Evolutionary conservation across 176 grass and related monocot genomes (phyloP).

Genomic region (Calamus simplicifolius): DNA sequence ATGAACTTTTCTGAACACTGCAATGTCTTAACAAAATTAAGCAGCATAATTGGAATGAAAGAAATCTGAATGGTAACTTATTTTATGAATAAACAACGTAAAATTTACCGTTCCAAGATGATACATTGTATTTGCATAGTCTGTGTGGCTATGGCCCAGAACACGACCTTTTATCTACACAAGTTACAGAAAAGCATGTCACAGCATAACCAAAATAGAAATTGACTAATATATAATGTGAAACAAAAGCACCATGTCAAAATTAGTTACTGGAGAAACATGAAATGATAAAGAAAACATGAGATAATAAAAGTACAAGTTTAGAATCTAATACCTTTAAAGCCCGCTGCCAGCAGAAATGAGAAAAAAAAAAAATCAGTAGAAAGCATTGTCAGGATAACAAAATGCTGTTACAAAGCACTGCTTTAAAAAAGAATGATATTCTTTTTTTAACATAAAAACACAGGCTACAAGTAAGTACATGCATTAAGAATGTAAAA

Average conservation of each 20-base stretch:
- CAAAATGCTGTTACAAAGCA: neutral
- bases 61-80: neutral
- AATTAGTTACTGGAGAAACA: neutral
- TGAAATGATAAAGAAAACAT: neutral
- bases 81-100: neutral
- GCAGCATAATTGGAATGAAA: too few species aligned
- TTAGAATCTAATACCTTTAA: slow-evolving; percentile 63
- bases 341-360: slow-evolving; percentile 53
- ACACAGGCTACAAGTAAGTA: too few species aligned
- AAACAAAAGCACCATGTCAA: too few species aligned
- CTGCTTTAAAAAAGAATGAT: too few species aligned
- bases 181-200: slow-evolving; percentile 5
- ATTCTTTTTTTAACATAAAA: too few species aligned
- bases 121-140: slow-evolving; percentile 83
- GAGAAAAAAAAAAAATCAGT: slow-evolving; percentile 20
- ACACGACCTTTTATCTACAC: slow-evolving; percentile 72
- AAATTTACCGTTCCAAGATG: slow-evolving; percentile 68
- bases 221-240: too few species aligned
- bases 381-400: slow-evolving; percentile 16
- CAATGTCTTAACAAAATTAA: too few species aligned
- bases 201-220: too few species aligned
- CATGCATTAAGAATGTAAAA: too few species aligned
- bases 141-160: slow-evolving; percentile 54
- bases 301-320: neutral
- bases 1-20: too few species aligned